Evolutionary conservation across 2,329 filamentous ascomycete species (phyloP), one percentile per base, ranked within the genome.

Genomic region (Botryotinia calthae): DNA sequence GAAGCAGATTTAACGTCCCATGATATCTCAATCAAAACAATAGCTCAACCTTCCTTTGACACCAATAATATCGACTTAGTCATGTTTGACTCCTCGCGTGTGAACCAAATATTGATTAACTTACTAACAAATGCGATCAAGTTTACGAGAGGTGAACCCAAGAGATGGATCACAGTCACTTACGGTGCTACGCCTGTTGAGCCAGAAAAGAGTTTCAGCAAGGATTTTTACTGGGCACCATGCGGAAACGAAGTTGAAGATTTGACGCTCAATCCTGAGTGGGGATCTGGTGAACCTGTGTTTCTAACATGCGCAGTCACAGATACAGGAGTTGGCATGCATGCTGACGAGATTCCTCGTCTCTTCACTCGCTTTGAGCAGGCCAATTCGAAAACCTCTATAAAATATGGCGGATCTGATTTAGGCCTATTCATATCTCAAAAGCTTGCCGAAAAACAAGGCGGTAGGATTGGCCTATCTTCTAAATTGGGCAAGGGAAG

Each of bases 291-390:
- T 7, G 64, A 91, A 65, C 84, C 87, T 1, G 83, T 93, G 0
- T 95, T 89, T 79, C 84, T 96, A 31, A 87, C 90, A 68, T 92
- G 95, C 74, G 88, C 91, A 51, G 91, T 96, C 31, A 87, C 88
- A 75, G 93, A 96, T 77, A 94, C 92, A 0, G 93, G 93, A 1
- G 89, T 92, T 68, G 92, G 92, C 0, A 85, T 96, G 46, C 91
- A 85, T 1, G 84, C 88, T 2, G 86, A 90, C 69, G 92, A 94
- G 79, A 92, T 90, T 82, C 89, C 91, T 72, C 86, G 89, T 67
- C 85, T 96, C 0, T 95, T 95, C 81, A 88, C 93, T 76, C 88
- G 92, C n/a, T 95, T 95, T 80, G 90, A 91, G 16, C 93, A 95
- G 81, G 92, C 92, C 87, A 64, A 90, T 90, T 8, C 88, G 87